Percentiles rank a stretch among this genome's conserved stretches.
Conservation (phyloP, 352 stramenopile species). For the Hyaloperonospora arabidopsidis region DNA sequence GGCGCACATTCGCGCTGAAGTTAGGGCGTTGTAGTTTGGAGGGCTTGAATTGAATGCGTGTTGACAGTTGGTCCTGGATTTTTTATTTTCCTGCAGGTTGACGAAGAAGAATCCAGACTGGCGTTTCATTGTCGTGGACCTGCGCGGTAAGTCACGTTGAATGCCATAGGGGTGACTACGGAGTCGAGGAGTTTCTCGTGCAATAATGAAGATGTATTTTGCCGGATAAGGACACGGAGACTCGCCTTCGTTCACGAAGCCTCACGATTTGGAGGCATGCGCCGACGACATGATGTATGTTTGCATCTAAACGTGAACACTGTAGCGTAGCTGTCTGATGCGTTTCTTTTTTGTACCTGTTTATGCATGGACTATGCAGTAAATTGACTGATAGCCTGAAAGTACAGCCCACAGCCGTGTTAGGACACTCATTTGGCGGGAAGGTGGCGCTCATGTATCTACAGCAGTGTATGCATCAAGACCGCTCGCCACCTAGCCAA, state of each 20-base stretch:
- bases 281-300: slow-evolving; percentile 62
- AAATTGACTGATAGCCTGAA: slow-evolving; percentile 42
- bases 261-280: slow-evolving; percentile 59
- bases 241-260: slow-evolving; percentile 52
- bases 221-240: slow-evolving; percentile 50
- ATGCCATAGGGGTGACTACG: background rate
- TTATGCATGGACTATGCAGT: slow-evolving; percentile 20
- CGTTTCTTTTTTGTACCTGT: background rate
- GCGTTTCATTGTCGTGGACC: slow-evolving; percentile 57
- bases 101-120: slow-evolving; percentile 59
- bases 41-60: background rate
- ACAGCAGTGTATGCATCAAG: slow-evolving; percentile 39
- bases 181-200: background rate
- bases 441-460: slow-evolving; percentile 74
- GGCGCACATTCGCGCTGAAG: slow-evolving; percentile 74
- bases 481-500: slow-evolving; percentile 35
- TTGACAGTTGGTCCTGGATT: background rate
- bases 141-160: slow-evolving; percentile 37
- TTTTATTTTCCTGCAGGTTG: slow-evolving; percentile 25
- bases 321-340: background rate
- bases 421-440: slow-evolving; percentile 74
- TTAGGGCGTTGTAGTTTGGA: slow-evolving; percentile 13
- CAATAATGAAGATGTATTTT: slow-evolving; percentile 1
- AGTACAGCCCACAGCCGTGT: slow-evolving; percentile 47
- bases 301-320: background rate